Evolutionary conservation across 169 alveolate genomes (phyloP).

Genomic region (Amoebophrya sp.): DNA sequence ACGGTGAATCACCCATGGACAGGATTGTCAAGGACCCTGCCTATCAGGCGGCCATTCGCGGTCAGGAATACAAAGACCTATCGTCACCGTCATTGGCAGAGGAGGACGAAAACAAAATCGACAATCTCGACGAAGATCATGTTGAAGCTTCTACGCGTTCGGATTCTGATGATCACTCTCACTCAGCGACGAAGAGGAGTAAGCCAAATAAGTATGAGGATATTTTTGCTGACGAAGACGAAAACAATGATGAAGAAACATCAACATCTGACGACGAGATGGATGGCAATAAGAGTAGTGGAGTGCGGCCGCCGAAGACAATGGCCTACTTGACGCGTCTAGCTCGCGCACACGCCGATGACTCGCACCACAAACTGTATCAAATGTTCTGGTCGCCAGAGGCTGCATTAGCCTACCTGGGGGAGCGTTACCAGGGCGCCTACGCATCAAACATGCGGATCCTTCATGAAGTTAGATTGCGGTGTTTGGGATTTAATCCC

Average conservation of each 20-base stretch:
- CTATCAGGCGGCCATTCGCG: background rate
- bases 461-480: background rate
- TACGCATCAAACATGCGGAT: background rate
- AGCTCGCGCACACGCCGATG: slow-evolving; percentile 32
- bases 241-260: background rate
- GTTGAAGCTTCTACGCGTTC: background rate
- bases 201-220: background rate
- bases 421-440: background rate
- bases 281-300: background rate
- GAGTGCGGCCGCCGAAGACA: background rate
- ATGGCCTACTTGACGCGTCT: background rate
- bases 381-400: slow-evolving; percentile 51
- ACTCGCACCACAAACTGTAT: slow-evolving; percentile 39
- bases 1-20: background rate
- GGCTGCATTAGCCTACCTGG: slow-evolving; percentile 42
- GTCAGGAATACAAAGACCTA: slow-evolving; percentile 27
- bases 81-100: no score
- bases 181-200: background rate
- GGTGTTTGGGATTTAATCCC: slow-evolving; percentile 42
- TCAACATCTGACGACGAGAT: no score
- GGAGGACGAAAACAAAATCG: background rate
- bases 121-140: background rate
- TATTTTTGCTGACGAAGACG: background rate
- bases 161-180: background rate
- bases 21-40: background rate